These are phyloP conservation scores for Teratosphaeria pseudoeucalypti DNA, from an alignment of 2,329 filamentous ascomycete genomes.

Conservation along the genomic window DNA sequence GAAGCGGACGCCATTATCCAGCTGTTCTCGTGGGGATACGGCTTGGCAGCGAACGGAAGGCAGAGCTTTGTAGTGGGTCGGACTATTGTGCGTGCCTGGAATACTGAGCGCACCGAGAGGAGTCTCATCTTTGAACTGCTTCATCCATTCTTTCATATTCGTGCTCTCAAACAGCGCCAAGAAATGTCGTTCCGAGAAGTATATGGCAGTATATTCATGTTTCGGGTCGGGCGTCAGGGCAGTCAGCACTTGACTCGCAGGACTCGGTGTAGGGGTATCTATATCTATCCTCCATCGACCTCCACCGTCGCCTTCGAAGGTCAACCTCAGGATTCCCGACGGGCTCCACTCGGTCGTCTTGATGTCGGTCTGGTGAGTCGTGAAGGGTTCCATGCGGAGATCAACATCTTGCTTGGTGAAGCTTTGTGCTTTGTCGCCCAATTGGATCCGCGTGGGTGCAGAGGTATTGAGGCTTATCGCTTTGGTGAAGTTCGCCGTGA, in stretches of 20 bases:
- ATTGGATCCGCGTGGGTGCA: slow-evolving; percentile 30
- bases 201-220: slow-evolving; percentile 33
- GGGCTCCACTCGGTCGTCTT: slow-evolving; percentile 44
- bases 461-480: slow-evolving; percentile 23
- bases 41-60: slow-evolving; percentile 91
- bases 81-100: slow-evolving; percentile 91
- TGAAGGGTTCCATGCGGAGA: slow-evolving; percentile 58
- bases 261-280: slow-evolving; percentile 52
- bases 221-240: slow-evolving; percentile 31
- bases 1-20: slow-evolving; percentile 85
- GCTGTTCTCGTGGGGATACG: slow-evolving; percentile 63
- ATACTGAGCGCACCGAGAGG: slow-evolving; percentile 75
- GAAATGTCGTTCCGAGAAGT: slow-evolving; percentile 28
- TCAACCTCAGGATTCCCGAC: slow-evolving; percentile 62
- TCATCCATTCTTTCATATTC: slow-evolving; percentile 70
- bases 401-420: slow-evolving; percentile 54
- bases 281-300: slow-evolving; percentile 65
- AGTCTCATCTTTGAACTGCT: slow-evolving; percentile 57
- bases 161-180: slow-evolving; percentile 60
- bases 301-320: slow-evolving; percentile 52
- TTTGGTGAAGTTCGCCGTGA: slow-evolving; percentile 26
- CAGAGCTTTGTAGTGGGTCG: slow-evolving; percentile 71
- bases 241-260: slow-evolving; percentile 27
- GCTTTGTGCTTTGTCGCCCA: slow-evolving; percentile 47
- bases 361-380: slow-evolving; percentile 53